Base-by-base conservation (phyloP, 2,329 filamentous ascomycete species). In the Sporothrix curviconia region DNA sequence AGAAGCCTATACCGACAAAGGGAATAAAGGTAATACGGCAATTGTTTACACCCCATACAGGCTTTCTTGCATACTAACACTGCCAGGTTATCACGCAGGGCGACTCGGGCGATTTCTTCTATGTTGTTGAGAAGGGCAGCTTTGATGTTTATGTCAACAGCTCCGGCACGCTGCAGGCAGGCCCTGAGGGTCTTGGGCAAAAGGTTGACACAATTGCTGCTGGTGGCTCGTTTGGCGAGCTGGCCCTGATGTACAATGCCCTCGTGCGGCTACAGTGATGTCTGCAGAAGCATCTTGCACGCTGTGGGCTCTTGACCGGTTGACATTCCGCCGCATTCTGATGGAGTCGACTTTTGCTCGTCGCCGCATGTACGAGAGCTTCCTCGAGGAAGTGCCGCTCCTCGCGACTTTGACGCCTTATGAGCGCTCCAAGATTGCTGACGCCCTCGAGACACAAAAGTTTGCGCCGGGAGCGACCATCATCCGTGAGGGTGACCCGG, bases 321-420 rank as follows among this genome's bases (percentile, higher is more conserved):
- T 96, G 62, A 99, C 94, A 9, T 99, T 99, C 80, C 90, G 94
- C 65, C 89, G 94, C 60, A 97, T 99, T 63, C 80, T 99, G 61
- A 96, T 99, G 92, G 92, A 97, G 74, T 95, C 90, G 39, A 95
- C 94, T 3, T 97, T 96, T 76, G 90, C 95, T 66, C 89, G 92
- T 57, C 86, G 94, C 65, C 89, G 92, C 67, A 92, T 97, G 86
- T 97, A 97, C 73, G 94, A 99, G 74, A 90, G 85, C 65, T 97
- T 99, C 78, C 79, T 99, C 22, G 92, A 95, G 70, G 91, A 96
- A 69, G 94, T 97, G 2, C 90, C 90, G 0, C 79, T 97, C 30
- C 82, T 99, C 25, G 81, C 86, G 3, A 86, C 84, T 22, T 80
- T 99, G 57, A 95, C 92, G 44, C 81, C 89, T 0, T 97, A 97